phyloP scores from a whole-genome alignment of 2,329 filamentous ascomycete species.

The Aquanectria penicillioides region DNA sequence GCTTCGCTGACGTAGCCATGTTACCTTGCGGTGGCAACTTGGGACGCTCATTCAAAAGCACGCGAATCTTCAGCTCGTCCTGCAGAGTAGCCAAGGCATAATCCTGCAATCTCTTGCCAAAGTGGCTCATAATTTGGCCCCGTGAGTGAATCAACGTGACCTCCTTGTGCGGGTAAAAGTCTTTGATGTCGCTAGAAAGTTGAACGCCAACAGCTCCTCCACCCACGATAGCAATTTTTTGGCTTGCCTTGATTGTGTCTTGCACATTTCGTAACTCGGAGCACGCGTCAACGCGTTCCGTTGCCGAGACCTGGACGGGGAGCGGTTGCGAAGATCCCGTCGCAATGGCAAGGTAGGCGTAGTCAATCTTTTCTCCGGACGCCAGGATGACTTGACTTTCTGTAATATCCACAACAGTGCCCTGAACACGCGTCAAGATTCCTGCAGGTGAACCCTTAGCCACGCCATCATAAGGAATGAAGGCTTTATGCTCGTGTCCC shows the following conservation, averaged over 20 bases:
- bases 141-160: conserved; percentile 26
- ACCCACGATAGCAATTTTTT: conserved; percentile 16
- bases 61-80: not conserved
- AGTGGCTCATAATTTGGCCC: conserved; percentile 18
- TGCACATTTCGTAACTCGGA: conserved; percentile 13
- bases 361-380: not conserved
- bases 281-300: not conserved
- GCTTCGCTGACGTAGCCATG: not conserved
- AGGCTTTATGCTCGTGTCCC: not conserved
- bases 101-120: conserved; percentile 17
- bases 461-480: conserved; percentile 23
- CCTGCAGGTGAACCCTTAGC: conserved; percentile 1
- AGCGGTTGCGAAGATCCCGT: conserved; percentile 30
- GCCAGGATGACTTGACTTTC: not conserved
- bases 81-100: not conserved
- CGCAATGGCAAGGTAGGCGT: conserved; percentile 23
- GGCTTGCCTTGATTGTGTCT: not conserved
- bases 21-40: not conserved
- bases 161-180: conserved; percentile 10
- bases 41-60: conserved; percentile 15
- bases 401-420: not conserved
- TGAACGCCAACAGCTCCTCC: conserved; percentile 28
- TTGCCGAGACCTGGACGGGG: conserved; percentile 14
- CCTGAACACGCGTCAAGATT: conserved; percentile 16
- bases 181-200: conserved; percentile 21